Conservation (phyloP, 2,329 filamentous ascomycete species). For the Sphaceloma murrayae region DNA sequence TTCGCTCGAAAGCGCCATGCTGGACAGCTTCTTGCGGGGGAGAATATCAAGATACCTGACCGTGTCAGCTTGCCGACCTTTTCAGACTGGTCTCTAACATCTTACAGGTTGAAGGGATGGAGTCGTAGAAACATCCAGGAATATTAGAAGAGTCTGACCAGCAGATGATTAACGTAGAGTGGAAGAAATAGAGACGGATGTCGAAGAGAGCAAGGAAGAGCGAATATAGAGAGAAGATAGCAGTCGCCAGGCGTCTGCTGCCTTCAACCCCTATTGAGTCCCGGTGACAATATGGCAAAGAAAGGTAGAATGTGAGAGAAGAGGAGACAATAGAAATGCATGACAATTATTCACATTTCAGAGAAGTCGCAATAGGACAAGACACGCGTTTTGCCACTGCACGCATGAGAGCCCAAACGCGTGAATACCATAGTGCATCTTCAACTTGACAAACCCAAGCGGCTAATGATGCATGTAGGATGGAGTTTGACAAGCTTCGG, state of each 20-base stretch:
- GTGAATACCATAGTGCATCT: constrained; percentile 5
- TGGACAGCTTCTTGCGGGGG: constrained; percentile 20
- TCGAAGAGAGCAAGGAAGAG: background rate
- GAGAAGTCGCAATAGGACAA: background rate
- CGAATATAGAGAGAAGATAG: constrained; percentile 7
- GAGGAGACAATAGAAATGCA: constrained; percentile 5
- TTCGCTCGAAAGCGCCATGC: constrained; percentile 38
- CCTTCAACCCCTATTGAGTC: background rate
- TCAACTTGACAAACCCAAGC: constrained; percentile 1
- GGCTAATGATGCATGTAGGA: constrained; percentile 3
- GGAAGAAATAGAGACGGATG: background rate
- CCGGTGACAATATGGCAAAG: background rate
- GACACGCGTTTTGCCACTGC: constrained; percentile 15
- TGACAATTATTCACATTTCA: constrained; percentile 12
- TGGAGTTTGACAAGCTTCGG: background rate
- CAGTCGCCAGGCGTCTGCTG: constrained; percentile 17
- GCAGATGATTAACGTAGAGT: constrained; percentile 3
- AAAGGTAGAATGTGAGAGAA: constrained; percentile 6
- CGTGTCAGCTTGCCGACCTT: constrained; percentile 17
- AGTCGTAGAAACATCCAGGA: constrained; percentile 29
- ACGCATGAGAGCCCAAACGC: constrained; percentile 11
- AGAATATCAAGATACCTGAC: constrained; percentile 17
- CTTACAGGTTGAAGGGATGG: constrained; percentile 29
- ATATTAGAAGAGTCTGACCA: constrained; percentile 12
- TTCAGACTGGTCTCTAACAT: constrained; percentile 23